These are phyloP conservation scores for Celoporthe dispersa DNA, from an alignment of 2,329 filamentous ascomycete species.

Conservation along the genomic window DNA sequence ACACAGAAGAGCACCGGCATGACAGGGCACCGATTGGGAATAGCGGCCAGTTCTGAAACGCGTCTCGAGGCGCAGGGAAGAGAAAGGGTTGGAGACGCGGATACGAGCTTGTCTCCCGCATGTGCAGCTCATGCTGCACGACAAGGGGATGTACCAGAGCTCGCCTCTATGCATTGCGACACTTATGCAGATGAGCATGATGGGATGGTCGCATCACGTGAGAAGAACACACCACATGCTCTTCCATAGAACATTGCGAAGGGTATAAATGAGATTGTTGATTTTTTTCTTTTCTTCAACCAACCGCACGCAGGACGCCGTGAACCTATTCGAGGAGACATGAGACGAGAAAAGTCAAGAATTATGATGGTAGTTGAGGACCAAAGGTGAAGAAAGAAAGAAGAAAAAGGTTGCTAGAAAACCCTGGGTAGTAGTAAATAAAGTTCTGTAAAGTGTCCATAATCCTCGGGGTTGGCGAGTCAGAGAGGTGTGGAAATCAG, in stretches of 20 bases:
- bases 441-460: constrained; percentile 31
- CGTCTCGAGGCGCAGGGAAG: not conserved
- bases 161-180: constrained; percentile 8
- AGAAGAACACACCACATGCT: not conserved
- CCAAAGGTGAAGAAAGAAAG: constrained; percentile 34
- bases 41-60: not conserved
- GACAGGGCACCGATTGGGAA: not conserved
- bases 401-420: constrained; percentile 33
- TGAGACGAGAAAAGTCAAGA: constrained; percentile 29
- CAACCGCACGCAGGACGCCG: constrained; percentile 17
- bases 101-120: not conserved
- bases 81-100: not conserved
- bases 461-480: constrained; percentile 27
- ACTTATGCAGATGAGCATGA: not conserved
- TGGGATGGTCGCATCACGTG: constrained; percentile 1
- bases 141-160: not conserved
- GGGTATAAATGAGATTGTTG: constrained; percentile 7
- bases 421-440: constrained; percentile 30
- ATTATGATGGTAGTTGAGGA: constrained; percentile 36
- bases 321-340: constrained; percentile 24
- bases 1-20: not conserved
- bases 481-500: constrained; percentile 26
- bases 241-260: not conserved
- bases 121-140: not conserved
- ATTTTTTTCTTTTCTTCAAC: constrained; percentile 2